phyloP scores from a whole-genome alignment of 1,284 basidiomycete species.

The Vanrija sp. region DNA sequence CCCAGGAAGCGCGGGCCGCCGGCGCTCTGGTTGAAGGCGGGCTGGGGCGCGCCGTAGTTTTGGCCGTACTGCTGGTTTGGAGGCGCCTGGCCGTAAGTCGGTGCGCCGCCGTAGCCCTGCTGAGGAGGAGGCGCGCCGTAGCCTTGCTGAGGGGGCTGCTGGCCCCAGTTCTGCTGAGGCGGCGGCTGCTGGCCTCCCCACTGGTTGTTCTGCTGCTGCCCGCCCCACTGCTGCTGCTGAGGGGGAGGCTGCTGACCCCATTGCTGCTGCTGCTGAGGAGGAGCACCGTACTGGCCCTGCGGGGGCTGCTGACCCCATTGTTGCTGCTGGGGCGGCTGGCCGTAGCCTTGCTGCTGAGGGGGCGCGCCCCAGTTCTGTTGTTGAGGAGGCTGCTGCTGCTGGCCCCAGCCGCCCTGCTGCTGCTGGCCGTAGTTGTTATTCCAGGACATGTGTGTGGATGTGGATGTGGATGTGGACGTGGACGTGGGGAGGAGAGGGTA shows the following conservation, averaged over 20 bases:
- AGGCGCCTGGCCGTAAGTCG: conserved; percentile 17
- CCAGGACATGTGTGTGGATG: background rate
- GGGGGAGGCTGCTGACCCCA: conserved; percentile 8
- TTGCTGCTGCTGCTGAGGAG: conserved; percentile 5
- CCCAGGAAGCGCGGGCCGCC: conserved; percentile 38
- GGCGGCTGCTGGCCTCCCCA: no score
- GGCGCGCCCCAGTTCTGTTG: conserved; percentile 10
- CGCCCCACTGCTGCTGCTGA: conserved; percentile 8
- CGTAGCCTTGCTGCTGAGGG: conserved; percentile 6
- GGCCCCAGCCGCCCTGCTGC: no score
- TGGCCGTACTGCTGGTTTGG: conserved; percentile 5
- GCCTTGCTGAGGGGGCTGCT: conserved; percentile 9
- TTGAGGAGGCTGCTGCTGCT: background rate
- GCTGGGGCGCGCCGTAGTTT: conserved; percentile 12
- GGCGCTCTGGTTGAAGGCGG: background rate
- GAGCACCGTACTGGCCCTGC: conserved; percentile 9
- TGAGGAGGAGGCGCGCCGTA: conserved; percentile 11
- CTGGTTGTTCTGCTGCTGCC: conserved; percentile 13
- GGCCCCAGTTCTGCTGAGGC: conserved; percentile 10
- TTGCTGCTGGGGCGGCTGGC: conserved; percentile 11
- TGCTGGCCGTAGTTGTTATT: no score
- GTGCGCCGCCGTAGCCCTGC: conserved; percentile 8
- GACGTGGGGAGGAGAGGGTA: background rate
- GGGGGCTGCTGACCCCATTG: conserved; percentile 9
- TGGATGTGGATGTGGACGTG: background rate